phyloP scores from a whole-genome alignment of 2,329 filamentous ascomycete species.

The Ophiocordyceps camponoti-floridani region DNA sequence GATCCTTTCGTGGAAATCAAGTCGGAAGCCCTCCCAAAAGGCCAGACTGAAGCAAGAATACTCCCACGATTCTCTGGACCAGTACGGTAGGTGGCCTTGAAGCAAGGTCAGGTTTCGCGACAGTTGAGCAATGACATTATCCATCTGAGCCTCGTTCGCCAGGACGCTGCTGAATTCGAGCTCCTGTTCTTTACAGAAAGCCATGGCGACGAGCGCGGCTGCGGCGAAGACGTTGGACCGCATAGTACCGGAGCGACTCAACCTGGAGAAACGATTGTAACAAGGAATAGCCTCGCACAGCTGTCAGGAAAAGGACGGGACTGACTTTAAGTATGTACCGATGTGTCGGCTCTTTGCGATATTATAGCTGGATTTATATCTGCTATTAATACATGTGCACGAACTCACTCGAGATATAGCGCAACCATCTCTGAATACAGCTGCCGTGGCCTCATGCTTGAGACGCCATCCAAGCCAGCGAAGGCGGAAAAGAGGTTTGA shows the following conservation, averaged over 20 bases:
- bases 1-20: background rate
- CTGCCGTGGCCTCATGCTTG: too few species aligned
- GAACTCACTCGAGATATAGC: too few species aligned
- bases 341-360: too few species aligned
- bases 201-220: background rate
- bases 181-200: background rate
- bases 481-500: too few species aligned
- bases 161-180: background rate
- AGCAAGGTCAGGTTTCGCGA: background rate
- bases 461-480: too few species aligned
- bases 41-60: background rate
- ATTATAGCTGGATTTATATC: too few species aligned
- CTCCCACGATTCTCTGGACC: background rate
- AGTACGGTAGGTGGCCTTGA: background rate
- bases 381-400: too few species aligned
- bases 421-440: too few species aligned
- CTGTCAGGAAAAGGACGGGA: background rate
- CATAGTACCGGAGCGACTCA: background rate
- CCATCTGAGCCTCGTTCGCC: background rate
- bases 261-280: background rate
- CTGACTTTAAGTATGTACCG: background rate
- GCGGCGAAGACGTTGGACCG: background rate
- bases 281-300: background rate
- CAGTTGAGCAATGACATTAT: background rate
- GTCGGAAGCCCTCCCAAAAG: background rate